Conservation (phyloP, 2,329 filamentous ascomycete species). For the Calonectria henricotiae region DNA sequence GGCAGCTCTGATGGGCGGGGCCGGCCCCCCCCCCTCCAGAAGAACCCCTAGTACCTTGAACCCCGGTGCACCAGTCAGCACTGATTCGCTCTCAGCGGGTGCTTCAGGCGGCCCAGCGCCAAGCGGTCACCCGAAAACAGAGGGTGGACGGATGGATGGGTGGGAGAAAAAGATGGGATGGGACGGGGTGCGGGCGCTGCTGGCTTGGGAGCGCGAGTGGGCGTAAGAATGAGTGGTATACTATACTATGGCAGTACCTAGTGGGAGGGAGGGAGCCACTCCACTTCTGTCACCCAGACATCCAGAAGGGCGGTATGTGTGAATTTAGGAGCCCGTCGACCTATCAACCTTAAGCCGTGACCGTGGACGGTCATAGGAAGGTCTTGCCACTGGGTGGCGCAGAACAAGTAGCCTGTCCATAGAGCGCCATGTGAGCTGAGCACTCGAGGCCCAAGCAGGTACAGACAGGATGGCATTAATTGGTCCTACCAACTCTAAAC, state of each 20-base stretch:
- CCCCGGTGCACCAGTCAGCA: slow-evolving; percentile 23
- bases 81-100: slow-evolving; percentile 42
- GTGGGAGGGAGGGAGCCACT: slow-evolving; percentile 33
- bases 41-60: slow-evolving; percentile 13
- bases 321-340: slow-evolving; percentile 1
- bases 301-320: slow-evolving; percentile 6
- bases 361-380: slow-evolving; percentile 20
- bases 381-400: slow-evolving; percentile 29
- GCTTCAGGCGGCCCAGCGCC: slow-evolving; percentile 39
- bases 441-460: background rate
- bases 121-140: slow-evolving; percentile 42
- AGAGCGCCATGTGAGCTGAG: slow-evolving; percentile 34
- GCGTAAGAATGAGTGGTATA: slow-evolving; percentile 1
- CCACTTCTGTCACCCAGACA: background rate
- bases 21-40: background rate
- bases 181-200: slow-evolving; percentile 45
- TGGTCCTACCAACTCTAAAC: slow-evolving; percentile 21
- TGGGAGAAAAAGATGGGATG: slow-evolving; percentile 20
- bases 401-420: slow-evolving; percentile 26
- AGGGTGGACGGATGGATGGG: slow-evolving; percentile 5
- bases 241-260: too few relatives aligned
- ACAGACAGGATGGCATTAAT: background rate
- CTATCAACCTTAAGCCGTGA: background rate
- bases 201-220: slow-evolving; percentile 27
- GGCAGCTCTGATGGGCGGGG: slow-evolving; percentile 32